Evolutionary conservation across 768 basidiomycete genomes (phyloP).

Genomic region (Russula foetens): DNA sequence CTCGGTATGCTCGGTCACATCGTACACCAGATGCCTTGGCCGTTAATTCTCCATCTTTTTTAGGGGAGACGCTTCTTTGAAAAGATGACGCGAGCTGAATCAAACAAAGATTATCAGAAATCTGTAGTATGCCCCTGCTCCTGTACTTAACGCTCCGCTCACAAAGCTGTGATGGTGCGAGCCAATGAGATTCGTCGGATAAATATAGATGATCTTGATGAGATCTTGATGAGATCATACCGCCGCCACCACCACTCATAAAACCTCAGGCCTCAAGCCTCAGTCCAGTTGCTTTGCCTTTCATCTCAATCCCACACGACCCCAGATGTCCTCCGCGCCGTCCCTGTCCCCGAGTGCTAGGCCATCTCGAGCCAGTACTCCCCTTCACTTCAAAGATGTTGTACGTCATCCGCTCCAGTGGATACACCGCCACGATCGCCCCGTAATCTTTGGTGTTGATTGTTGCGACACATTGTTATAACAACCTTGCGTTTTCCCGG

Average conservation of each 20-base stretch:
- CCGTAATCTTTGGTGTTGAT: constrained; percentile 9
- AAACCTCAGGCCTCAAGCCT: neutral
- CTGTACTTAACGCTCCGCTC: neutral
- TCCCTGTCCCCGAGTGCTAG: constrained; percentile 3
- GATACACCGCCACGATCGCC: constrained; percentile 5
- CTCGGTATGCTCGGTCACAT: constrained; percentile 47
- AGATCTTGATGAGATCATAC: neutral
- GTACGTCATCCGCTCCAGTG: constrained; percentile 26
- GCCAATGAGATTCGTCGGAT: neutral
- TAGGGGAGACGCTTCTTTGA: constrained; percentile 25
- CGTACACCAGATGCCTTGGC: neutral
- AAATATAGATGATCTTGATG: neutral
- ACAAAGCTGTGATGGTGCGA: neutral
- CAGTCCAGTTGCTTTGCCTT: neutral
- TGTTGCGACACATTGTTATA: constrained; percentile 25
- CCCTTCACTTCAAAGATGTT: constrained; percentile 33
- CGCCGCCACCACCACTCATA: neutral
- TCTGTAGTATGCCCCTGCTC: neutral
- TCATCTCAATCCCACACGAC: neutral
- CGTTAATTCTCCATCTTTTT: neutral
- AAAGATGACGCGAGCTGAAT: neutral
- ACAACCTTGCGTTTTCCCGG: constrained; percentile 17
- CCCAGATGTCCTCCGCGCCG: constrained; percentile 20
- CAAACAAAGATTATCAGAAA: too few species aligned
- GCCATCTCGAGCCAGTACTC: constrained; percentile 21